These are phyloP conservation scores for Lipomyces mesembrius DNA, from an alignment of 805 yeast genomes.

Conservation along the genomic window DNA sequence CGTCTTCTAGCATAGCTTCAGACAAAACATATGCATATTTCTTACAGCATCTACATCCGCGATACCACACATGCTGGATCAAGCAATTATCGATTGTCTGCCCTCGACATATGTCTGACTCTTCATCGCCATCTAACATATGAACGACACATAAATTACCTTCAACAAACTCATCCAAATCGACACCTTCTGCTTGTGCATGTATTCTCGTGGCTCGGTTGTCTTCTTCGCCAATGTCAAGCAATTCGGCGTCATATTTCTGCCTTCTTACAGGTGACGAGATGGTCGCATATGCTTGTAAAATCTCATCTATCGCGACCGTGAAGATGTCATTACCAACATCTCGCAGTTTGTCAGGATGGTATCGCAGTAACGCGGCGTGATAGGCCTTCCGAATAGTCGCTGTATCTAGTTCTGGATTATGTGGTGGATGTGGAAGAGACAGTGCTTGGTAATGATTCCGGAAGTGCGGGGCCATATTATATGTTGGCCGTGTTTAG, in stretches of 20 bases:
- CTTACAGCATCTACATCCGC: constrained; percentile 49
- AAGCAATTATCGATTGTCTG: constrained; percentile 5
- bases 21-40: constrained; percentile 60
- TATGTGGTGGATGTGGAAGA: constrained; percentile 20
- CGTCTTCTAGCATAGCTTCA: constrained; percentile 64
- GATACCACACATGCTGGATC: constrained; percentile 41
- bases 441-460: constrained; percentile 8
- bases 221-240: constrained; percentile 45
- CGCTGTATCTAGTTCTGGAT: constrained; percentile 37
- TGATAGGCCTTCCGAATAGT: constrained; percentile 67
- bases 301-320: constrained; percentile 52
- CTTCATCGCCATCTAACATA: constrained; percentile 12
- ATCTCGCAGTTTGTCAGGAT: constrained; percentile 72
- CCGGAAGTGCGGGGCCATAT: not conserved
- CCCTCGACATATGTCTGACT: constrained; percentile 3
- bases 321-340: constrained; percentile 25
- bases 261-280: constrained; percentile 49
- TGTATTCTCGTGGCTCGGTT: constrained; percentile 40
- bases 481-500: not conserved
- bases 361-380: constrained; percentile 60
- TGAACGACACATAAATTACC: constrained; percentile 46
- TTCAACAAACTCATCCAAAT: constrained; percentile 63
- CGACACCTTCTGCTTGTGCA: constrained; percentile 61
- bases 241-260: constrained; percentile 59
- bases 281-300: constrained; percentile 67